These are phyloP conservation scores for Yarrowia sp. DNA, from an alignment of 805 yeast genomes.

Conservation along the genomic window DNA sequence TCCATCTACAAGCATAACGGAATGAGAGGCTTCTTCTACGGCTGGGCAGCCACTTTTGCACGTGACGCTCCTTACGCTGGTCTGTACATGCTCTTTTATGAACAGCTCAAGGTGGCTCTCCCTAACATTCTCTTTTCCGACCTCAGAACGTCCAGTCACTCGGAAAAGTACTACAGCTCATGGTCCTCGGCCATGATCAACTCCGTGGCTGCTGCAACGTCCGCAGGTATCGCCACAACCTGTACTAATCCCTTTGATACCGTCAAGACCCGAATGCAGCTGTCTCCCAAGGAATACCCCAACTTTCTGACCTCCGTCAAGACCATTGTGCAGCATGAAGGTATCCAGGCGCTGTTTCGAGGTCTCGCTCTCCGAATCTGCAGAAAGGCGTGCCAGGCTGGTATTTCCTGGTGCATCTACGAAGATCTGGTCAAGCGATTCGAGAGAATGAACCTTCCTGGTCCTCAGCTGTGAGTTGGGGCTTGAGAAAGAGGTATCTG, in stretches of 20 bases:
- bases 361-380: slow-evolving; percentile 82
- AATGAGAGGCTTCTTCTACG: slow-evolving; percentile 77
- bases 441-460: slow-evolving; percentile 3
- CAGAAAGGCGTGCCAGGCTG: slow-evolving; percentile 89
- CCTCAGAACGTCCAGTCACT: slow-evolving; percentile 4
- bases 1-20: slow-evolving; percentile 64
- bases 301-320: slow-evolving; percentile 54
- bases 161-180: slow-evolving; percentile 43
- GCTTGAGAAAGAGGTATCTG: no score
- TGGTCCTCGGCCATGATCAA: slow-evolving; percentile 66
- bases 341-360: slow-evolving; percentile 67
- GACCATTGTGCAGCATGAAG: slow-evolving; percentile 56
- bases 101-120: slow-evolving; percentile 65
- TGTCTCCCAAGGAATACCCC: slow-evolving; percentile 60
- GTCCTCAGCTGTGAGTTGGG: neutral
- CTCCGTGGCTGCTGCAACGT: slow-evolving; percentile 73
- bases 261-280: slow-evolving; percentile 88
- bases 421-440: slow-evolving; percentile 71
- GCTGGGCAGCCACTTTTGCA: slow-evolving; percentile 83
- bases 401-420: slow-evolving; percentile 96
- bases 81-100: slow-evolving; percentile 83
- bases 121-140: slow-evolving; percentile 46
- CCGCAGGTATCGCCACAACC: slow-evolving; percentile 82
- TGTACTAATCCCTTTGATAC: slow-evolving; percentile 96
- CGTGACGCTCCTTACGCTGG: slow-evolving; percentile 98